Base-by-base conservation (phyloP, 495 filamentous ascomycete genomes). In the Hyaloscypha hepaticicola region DNA sequence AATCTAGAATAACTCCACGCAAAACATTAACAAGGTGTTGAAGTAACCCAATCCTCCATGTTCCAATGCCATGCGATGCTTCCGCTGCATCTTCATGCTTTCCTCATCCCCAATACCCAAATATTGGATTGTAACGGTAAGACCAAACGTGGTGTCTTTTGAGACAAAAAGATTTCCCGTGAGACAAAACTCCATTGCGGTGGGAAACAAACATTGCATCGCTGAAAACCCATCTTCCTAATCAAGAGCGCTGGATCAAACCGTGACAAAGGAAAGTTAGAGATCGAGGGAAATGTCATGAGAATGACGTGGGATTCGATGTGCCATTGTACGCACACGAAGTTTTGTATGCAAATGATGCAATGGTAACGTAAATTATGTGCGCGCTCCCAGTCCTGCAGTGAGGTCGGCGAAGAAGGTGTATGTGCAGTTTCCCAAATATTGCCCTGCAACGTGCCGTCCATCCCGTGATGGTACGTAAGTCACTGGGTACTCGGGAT, bases 371-470 rank as follows among this genome's bases (percentile, higher is more conserved):
- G 56, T 31, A 41, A 34, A 33, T 57, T n/a, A 33, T 57, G 21
- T 57, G 55, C 25, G 56, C 33, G 2, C 56, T 58, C 56, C 56
- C 56, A 58, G 28, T 29, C 55, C 55, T 11, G 55, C 55, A 53
- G 55, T 33, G 56, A 58, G 56, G 41, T 58, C 29, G 16, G 24
- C 31, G 33, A n/a, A 58, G 29, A 38, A 58, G 33, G 45, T 24
- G 29, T 27, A 38, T 58, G 28, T 19, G 21, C 56, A 38, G n/a
- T 38, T 38, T 31, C 33, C 24, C n/a, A 16, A 57, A 57, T 28
- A 29, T 29, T 34, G 26, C 19, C n/a, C 12, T 57, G 55, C 29
- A 57, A 21, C n/a, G 5, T 57, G 24, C 56, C 56, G 22, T 31
- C 55, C 14, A 58, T 31, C 5, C 48, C 25, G 7, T 53, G 50